Evolutionary conservation across 1,284 basidiomycete genomes (phyloP).

Genomic region (Tilletiopsis washingtonensis): DNA sequence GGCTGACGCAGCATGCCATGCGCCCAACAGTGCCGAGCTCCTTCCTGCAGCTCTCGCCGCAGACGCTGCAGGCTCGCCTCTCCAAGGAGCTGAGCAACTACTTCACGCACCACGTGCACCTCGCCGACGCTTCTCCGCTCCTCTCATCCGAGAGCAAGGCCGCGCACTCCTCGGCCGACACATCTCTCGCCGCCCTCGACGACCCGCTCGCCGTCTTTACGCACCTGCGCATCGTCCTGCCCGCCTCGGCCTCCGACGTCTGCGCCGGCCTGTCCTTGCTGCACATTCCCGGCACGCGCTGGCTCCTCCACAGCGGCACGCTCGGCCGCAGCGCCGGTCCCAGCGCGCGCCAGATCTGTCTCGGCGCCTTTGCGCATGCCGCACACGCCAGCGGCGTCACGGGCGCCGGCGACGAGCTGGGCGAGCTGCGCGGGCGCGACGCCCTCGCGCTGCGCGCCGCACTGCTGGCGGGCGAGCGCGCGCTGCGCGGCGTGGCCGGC

Average conservation of each 20-base stretch:
- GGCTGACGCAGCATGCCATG: too few species aligned
- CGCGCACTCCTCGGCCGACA: too few species aligned
- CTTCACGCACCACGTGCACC: conserved; percentile 11
- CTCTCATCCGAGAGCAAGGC: too few species aligned
- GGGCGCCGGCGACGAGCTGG: conserved; percentile 10
- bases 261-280: conserved; percentile 26
- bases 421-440: conserved; percentile 26
- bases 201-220: conserved; percentile 19
- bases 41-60: conserved; percentile 2
- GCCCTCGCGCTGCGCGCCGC: conserved; percentile 19
- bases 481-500: conserved; percentile 8
- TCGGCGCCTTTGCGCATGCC: conserved; percentile 19
- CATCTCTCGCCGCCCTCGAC: too few species aligned
- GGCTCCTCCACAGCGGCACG: conserved; percentile 18
- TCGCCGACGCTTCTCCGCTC: too few species aligned
- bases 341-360: conserved; percentile 19
- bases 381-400: conserved; percentile 18
- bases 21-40: too few species aligned
- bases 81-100: conserved; percentile 23
- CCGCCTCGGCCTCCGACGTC: conserved; percentile 15
- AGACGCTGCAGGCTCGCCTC: conserved; percentile 4
- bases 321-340: conserved; percentile 12
- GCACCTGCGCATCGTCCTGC: conserved; percentile 23
- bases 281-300: conserved; percentile 20
- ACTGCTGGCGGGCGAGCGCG: conserved; percentile 9